A percentile compares a stretch with the other conserved stretches of the same genome.
Evolutionary conservation across 1,284 basidiomycete species (phyloP).

Genomic region (Leccinum fuscescens): DNA sequence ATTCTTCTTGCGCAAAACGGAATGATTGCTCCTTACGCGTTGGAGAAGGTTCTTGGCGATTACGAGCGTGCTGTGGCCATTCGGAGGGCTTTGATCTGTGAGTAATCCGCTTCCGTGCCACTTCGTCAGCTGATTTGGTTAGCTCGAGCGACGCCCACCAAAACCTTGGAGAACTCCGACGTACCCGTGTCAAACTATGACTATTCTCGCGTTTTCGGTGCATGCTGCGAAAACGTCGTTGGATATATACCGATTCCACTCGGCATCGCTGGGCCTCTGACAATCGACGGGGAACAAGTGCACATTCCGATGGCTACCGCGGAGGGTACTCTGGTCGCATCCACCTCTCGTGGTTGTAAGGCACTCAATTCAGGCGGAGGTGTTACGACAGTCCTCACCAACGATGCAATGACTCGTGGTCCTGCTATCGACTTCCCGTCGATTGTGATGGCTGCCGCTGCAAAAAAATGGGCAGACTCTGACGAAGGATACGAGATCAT

Average conservation of each 20-base stretch:
- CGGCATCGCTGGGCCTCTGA: slow-evolving; percentile 95
- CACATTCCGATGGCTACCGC: slow-evolving; percentile 99
- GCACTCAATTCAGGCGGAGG: slow-evolving; percentile 90
- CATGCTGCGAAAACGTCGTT: slow-evolving; percentile 99
- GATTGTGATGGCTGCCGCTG: slow-evolving; percentile 76
- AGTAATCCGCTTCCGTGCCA: slow-evolving; percentile 34
- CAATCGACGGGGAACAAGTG: slow-evolving; percentile 81
- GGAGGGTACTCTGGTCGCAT: slow-evolving; percentile 97
- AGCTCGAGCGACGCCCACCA: slow-evolving; percentile 86
- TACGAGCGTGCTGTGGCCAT: slow-evolving; percentile 86
- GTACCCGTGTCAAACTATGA: slow-evolving; percentile 89
- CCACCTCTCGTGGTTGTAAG: slow-evolving; percentile 96
- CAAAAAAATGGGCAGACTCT: slow-evolving; percentile 88
- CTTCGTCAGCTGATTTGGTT: slow-evolving; percentile 13
- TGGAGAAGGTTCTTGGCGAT: slow-evolving; percentile 91
- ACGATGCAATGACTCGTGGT: slow-evolving; percentile 98
- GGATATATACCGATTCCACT: slow-evolving; percentile 97
- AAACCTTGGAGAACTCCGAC: slow-evolving; percentile 82
- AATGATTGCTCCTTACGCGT: slow-evolving; percentile 90
- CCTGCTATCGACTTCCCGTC: slow-evolving; percentile 96
- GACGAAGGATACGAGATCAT: slow-evolving; percentile 77
- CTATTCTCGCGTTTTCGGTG: slow-evolving; percentile 92
- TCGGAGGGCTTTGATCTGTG: slow-evolving; percentile 87
- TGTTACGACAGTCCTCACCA: slow-evolving; percentile 77
- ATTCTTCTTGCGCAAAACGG: slow-evolving; percentile 88